Evolutionary conservation across 2,329 filamentous ascomycete species (phyloP), one percentile per base, ranked within the genome.

Genomic region (Beauveria pseudobassiana): DNA sequence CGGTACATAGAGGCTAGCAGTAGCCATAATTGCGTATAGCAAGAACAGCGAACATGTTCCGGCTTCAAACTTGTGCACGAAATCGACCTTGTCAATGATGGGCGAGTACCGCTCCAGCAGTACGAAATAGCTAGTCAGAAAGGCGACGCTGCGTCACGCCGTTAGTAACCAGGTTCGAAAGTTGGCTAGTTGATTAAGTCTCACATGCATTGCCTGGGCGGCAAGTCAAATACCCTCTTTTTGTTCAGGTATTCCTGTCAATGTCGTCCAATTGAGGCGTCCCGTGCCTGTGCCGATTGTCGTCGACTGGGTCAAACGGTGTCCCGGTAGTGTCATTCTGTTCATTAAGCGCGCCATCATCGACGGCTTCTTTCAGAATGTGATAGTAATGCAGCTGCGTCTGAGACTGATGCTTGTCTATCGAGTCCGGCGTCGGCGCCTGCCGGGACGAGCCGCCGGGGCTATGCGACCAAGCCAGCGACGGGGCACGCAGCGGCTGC

Each of bases 231-330:
- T 3, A 62, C 30, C 3, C 7, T 22, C 28, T 56, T 62, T 43
- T 62, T 62, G 20, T 14, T 49, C 9, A 62, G 59, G 22, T 56
- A 62, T 8, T 56, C 59, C 24, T 34, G 59, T 56, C 59, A 10
- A 43, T 24, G 45, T 62, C 59, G 24, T 56, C 59, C 9, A 62
- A n/a, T 6, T 30, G 30, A 4, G 50, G 58, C n/a, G 22, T 34
- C 12, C 22, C 22, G 14, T 40, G 28, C 42, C 50, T 26, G 2
- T 14, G 34, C 24, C 24, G 38, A 12, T 3, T 20, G 16, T 26
- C 43, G n/a, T 57, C 24, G 16, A 26, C 38, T 5, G 12, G 30
- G 38, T 30, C n/a, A 16, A 52, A 53, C 38, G 57, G 38, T 2
- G 57, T 54, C 14, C 50, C 51, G 6, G 28, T 42, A 42, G 40